Evolutionary conservation across 352 stramenopile genomes (phyloP).

Genomic region (Aphanomyces cochlioides): DNA sequence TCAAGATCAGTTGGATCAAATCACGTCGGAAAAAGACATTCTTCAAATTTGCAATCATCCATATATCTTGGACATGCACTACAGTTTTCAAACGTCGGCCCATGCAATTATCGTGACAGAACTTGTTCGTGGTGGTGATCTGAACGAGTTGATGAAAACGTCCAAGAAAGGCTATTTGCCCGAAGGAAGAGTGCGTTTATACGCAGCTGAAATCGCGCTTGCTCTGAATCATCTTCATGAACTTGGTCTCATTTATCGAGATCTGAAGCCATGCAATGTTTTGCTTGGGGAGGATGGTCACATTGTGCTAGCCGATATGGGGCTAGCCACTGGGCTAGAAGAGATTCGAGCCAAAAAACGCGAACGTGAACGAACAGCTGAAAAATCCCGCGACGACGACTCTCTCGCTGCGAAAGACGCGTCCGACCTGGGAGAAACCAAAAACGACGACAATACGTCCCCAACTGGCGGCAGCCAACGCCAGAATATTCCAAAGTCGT

Average conservation of each 20-base stretch:
- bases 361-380: constrained; percentile 36
- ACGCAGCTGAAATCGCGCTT: constrained; percentile 80
- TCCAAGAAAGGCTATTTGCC: constrained; percentile 66
- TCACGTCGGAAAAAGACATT: constrained; percentile 87
- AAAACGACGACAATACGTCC: neutral
- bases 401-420: neutral
- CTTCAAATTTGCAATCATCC: constrained; percentile 84
- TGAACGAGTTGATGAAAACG: constrained; percentile 69
- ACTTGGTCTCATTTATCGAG: constrained; percentile 80
- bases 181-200: constrained; percentile 73
- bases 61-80: constrained; percentile 88
- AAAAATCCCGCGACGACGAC: neutral
- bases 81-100: constrained; percentile 83
- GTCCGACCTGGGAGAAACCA: neutral
- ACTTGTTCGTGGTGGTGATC: constrained; percentile 73
- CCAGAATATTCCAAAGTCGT: constrained; percentile 25
- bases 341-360: constrained; percentile 50
- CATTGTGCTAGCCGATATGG: constrained; percentile 88
- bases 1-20: constrained; percentile 76
- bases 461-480: neutral
- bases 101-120: constrained; percentile 87
- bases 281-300: constrained; percentile 85
- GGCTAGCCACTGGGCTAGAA: constrained; percentile 66
- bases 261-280: constrained; percentile 88
- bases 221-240: constrained; percentile 86